A percentile compares a stretch with the other conserved stretches of the same genome.
Evolutionary conservation across 345 rosid genomes (phyloP).

Genomic region (Linum trigynum): DNA sequence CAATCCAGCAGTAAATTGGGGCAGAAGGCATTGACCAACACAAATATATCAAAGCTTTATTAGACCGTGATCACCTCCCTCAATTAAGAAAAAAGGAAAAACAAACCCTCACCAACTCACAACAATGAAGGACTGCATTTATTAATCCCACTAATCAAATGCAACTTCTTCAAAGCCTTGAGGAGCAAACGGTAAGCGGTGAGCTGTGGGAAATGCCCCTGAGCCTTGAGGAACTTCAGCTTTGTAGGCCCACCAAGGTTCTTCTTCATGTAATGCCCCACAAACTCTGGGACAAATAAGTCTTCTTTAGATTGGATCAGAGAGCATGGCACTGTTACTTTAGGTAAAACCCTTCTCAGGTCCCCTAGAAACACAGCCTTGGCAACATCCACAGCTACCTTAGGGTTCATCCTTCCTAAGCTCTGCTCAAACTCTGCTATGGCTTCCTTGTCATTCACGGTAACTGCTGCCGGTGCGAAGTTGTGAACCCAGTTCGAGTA

Average conservation of each 20-base stretch:
- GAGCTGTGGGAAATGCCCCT: constrained; percentile 29
- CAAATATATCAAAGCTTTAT: no score
- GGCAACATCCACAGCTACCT: constrained; percentile 12
- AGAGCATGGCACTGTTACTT: constrained; percentile 24
- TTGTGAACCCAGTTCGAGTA: constrained; percentile 15
- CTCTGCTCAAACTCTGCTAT: constrained; percentile 15
- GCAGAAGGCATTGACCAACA: no score
- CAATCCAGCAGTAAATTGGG: no score
- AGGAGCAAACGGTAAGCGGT: constrained; percentile 18
- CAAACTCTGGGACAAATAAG: constrained; percentile 13
- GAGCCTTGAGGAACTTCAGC: constrained; percentile 16
- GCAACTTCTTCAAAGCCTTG: constrained; percentile 9
- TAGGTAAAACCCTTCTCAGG: constrained; percentile 14
- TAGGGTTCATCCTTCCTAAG: constrained; percentile 18
- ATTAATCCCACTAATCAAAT: background rate
- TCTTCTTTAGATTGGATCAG: constrained; percentile 26
- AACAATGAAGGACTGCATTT: background rate
- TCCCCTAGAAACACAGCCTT: constrained; percentile 23
- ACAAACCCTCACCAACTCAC: no score
- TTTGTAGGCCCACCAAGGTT: constrained; percentile 16
- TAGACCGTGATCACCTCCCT: no score
- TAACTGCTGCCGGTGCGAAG: constrained; percentile 18
- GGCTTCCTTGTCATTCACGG: constrained; percentile 13
- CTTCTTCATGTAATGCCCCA: constrained; percentile 21
- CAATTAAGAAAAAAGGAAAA: no score